Evolutionary conservation across 2,329 filamentous ascomycete genomes (phyloP).

Genomic region (Colletotrichum sp.): DNA sequence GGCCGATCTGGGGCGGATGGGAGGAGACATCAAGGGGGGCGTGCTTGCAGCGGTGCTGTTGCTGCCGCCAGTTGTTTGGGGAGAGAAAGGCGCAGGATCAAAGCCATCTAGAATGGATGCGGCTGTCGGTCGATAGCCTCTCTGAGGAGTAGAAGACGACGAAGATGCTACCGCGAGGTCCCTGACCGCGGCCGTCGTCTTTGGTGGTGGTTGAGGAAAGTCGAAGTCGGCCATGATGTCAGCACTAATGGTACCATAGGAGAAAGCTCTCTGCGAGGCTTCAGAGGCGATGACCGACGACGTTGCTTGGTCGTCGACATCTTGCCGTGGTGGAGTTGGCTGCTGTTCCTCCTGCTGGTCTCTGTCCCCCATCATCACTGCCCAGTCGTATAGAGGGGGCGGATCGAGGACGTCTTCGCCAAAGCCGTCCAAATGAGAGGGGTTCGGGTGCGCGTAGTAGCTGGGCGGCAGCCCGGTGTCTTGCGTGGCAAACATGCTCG

Average conservation of each 20-base stretch:
- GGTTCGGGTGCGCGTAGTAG: constrained; percentile 34
- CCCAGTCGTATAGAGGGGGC: constrained; percentile 33
- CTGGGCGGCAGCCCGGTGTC: constrained; percentile 8
- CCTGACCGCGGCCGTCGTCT: neutral
- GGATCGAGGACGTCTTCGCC: constrained; percentile 33
- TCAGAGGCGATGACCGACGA: neutral
- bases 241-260: constrained; percentile 16
- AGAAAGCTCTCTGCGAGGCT: neutral
- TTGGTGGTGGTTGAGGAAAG: neutral
- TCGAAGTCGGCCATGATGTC: constrained; percentile 20
- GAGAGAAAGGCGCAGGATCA: constrained; percentile 1
- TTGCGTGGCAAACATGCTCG: constrained; percentile 30
- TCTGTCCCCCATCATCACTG: constrained; percentile 22
- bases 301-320: neutral
- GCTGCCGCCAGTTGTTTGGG: neutral
- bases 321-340: neutral
- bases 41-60: constrained; percentile 13
- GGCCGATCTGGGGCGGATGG: neutral
- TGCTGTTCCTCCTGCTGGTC: neutral
- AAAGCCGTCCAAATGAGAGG: constrained; percentile 34
- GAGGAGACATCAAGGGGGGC: constrained; percentile 23
- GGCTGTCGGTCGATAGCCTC: constrained; percentile 13
- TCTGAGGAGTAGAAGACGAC: neutral
- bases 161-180: neutral
- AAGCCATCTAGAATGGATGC: constrained; percentile 22